Conservation (phyloP, 768 basidiomycete species). For the Trametes elegans region DNA sequence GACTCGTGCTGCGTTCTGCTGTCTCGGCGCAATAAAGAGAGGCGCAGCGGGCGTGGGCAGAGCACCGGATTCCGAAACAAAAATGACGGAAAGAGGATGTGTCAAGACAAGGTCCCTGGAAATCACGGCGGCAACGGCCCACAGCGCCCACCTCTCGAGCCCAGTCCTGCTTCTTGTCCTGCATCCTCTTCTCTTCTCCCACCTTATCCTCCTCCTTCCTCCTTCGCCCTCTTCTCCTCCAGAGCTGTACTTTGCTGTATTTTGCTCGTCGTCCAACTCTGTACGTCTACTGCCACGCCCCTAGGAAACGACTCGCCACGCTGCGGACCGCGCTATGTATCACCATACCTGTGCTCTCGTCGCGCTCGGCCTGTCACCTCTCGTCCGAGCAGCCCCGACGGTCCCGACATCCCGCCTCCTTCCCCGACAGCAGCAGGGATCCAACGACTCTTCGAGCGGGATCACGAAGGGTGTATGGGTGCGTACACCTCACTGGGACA, state of each 20-base stretch:
- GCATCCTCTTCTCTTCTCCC: background rate
- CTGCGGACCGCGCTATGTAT: conserved; percentile 6
- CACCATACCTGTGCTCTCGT: conserved; percentile 6
- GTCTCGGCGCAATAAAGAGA: background rate
- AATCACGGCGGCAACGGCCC: background rate
- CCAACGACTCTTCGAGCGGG: background rate
- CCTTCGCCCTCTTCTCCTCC: background rate
- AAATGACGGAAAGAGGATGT: conserved; percentile 13
- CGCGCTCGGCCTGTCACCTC: background rate
- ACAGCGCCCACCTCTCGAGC: too few relatives aligned
- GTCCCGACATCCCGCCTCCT: background rate
- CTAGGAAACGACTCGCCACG: background rate
- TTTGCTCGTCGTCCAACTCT: background rate
- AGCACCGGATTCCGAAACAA: background rate
- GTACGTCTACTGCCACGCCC: background rate
- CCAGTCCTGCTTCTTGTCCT: too few relatives aligned
- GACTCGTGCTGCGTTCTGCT: too few relatives aligned
- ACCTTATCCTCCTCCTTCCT: conserved; percentile 1
- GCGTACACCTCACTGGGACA: background rate
- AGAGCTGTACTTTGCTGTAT: background rate
- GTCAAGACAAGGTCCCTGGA: conserved; percentile 1
- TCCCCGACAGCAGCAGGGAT: background rate
- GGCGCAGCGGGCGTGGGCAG: background rate
- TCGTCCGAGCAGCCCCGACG: conserved; percentile 5
- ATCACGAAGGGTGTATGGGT: conserved; percentile 14